Base-by-base conservation (phyloP, 78 protist genomes). In the slime mould (Dictyostelium discoideum) region DNA sequence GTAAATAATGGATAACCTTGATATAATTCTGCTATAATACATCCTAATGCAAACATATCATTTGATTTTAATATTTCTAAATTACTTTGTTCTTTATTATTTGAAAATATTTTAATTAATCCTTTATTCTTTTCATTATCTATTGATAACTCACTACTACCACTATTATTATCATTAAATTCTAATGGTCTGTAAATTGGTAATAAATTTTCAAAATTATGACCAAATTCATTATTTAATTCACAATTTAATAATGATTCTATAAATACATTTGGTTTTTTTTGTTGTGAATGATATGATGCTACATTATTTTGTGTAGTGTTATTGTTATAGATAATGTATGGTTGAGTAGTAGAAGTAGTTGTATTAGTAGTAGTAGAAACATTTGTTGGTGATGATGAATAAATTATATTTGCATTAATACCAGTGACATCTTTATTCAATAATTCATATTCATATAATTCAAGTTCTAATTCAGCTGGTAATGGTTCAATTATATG, bases 11-110 rank as follows among this genome's bases (percentile, higher is more conserved):
- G 90, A 18, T 42, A 60, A 18, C 96, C 96, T 84, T 92, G 92
- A 39, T 84, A 74, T 22, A 92, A 40, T 16, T 92, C 93, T 9
- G 92, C 86, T 8, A 92, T 92, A 13, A 92, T 92, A 57, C 92
- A 92, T 11, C 96, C 96, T 16, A 92, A 69, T 11, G 96, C 42
- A 81, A 80, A 92, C 90, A 86, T 81, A 57, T 92, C 96, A 54
- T 79, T 84, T 6, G 96, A n/a, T 69, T 92, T 92, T n/a, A 92
- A 40, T 4, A 82, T 18, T 5, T 92, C 96, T 40, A 92, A 48
- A 13, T 69, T 63, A 50, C 67, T 24, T 69, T 69, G 77, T 37
- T 84, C 48, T 16, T 76, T 76, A 5, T 60, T 80, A 8, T 69
- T 11, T 10, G 39, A 32, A 26, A 65, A 54, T n/a, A 50, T 39